A percentile compares a stretch with the other conserved stretches of the same genome.
phyloP scores from a whole-genome alignment of 2,329 filamentous ascomycete species.

The Diaporthe eres region DNA sequence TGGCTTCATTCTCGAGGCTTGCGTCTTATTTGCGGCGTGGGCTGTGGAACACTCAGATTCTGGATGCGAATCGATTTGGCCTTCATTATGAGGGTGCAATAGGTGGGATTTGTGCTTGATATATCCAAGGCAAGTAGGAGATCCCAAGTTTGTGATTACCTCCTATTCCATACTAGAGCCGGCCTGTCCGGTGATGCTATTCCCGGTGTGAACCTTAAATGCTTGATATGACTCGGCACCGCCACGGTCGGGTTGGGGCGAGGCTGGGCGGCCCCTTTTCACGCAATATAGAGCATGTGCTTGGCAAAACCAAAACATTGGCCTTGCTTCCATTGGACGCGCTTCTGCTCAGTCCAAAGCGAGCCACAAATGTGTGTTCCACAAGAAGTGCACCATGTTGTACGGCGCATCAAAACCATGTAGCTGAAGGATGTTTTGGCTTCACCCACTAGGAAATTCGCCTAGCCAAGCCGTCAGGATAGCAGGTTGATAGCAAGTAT shows the following conservation, averaged over 20 bases:
- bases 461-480: too few species aligned
- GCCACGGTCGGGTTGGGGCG: neutral
- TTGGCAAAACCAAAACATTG: neutral
- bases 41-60: neutral
- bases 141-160: neutral
- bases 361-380: too few species aligned
- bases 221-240: conserved; percentile 21
- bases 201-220: conserved; percentile 25
- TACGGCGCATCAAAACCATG: neutral
- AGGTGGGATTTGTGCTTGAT: neutral
- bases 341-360: neutral
- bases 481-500: too few species aligned
- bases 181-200: conserved; percentile 24
- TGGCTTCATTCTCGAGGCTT: neutral
- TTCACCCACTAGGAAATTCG: too few species aligned
- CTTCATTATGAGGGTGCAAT: neutral
- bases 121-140: neutral
- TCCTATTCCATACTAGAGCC: conserved; percentile 22
- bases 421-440: too few species aligned
- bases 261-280: conserved; percentile 7
- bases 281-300: neutral
- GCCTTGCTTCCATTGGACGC: neutral
- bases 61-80: neutral
- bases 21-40: neutral
- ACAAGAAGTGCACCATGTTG: neutral